Conservation (phyloP, 176 grass and related monocot genomes). For the Hyparrhenia diplandra region DNA sequence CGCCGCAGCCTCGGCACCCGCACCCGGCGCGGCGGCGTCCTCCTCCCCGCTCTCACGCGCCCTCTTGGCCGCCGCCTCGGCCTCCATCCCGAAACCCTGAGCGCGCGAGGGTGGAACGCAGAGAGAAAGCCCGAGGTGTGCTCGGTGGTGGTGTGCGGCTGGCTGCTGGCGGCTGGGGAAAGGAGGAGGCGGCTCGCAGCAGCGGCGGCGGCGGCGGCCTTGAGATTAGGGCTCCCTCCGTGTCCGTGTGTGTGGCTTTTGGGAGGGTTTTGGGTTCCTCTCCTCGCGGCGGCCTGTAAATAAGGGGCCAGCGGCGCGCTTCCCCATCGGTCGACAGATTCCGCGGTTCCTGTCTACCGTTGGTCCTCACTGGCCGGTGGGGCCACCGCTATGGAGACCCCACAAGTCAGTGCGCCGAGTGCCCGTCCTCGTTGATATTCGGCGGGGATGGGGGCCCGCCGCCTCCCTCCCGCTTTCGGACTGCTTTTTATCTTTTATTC, state of each 20-base stretch:
- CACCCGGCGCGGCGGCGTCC: not conserved
- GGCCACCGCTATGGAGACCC: fast-evolving
- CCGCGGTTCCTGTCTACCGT: not conserved
- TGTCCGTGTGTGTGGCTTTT: not conserved
- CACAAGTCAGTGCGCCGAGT: not conserved
- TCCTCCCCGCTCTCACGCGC: conserved; percentile 39
- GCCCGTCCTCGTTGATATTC: not conserved
- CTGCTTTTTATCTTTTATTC: not conserved
- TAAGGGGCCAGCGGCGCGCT: not conserved
- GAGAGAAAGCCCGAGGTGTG: not conserved
- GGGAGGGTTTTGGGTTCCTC: not conserved
- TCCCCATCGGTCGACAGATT: not conserved
- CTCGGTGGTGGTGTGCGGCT: not conserved
- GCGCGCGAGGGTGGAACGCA: not conserved
- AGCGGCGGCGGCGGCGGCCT: not conserved
- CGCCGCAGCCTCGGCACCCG: not conserved
- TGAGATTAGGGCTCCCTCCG: conserved; percentile 31
- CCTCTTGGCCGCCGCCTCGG: conserved; percentile 43
- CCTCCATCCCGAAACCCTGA: conserved; percentile 35
- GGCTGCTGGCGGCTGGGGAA: not conserved
- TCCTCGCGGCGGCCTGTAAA: not conserved
- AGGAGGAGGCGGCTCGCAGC: not conserved
- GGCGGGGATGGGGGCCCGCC: no score
- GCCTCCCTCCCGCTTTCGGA: not conserved
- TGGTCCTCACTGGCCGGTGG: not conserved